Conservation (phyloP, 345 rosid genomes). For the rapeseed (Brassica napus) region DNA sequence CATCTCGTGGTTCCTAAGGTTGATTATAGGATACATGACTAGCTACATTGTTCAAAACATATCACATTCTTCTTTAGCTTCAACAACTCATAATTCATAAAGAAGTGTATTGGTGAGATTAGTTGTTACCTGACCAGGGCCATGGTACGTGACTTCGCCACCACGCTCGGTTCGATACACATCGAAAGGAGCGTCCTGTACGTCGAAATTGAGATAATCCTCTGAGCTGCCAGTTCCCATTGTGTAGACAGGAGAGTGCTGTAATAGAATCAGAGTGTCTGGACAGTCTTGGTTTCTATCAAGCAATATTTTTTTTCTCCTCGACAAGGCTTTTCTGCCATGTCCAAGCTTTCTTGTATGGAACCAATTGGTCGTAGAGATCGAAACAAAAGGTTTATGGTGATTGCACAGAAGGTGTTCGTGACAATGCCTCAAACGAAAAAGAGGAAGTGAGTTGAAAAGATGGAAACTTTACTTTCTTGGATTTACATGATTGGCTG, state of each 20-base stretch:
- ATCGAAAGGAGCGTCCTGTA: constrained; percentile 64
- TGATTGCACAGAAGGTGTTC: constrained; percentile 33
- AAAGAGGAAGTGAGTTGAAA: neutral
- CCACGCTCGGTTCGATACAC: constrained; percentile 82
- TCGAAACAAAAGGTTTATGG: constrained; percentile 43
- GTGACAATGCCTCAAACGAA: constrained; percentile 36
- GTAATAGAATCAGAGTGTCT: constrained; percentile 64
- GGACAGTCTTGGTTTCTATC: constrained; percentile 61
- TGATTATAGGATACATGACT: constrained; percentile 83
- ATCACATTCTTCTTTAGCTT: neutral
- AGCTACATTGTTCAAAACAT: constrained; percentile 51
- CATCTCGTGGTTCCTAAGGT: constrained; percentile 87
- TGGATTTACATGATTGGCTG: neutral
- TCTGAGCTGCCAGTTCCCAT: constrained; percentile 68
- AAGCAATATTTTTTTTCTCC: constrained; percentile 59
- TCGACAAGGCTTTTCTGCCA: constrained; percentile 66
- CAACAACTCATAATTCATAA: neutral
- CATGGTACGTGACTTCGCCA: constrained; percentile 92
- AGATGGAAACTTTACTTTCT: constrained; percentile 33
- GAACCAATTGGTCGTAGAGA: constrained; percentile 61
- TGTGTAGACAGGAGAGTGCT: constrained; percentile 76
- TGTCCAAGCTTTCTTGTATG: constrained; percentile 69
- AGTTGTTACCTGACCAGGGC: constrained; percentile 79
- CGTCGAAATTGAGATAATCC: constrained; percentile 58
- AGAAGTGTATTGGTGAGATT: neutral